Conservation (phyloP, 2,329 filamentous ascomycete species). For the Curvularia eragrostidis region DNA sequence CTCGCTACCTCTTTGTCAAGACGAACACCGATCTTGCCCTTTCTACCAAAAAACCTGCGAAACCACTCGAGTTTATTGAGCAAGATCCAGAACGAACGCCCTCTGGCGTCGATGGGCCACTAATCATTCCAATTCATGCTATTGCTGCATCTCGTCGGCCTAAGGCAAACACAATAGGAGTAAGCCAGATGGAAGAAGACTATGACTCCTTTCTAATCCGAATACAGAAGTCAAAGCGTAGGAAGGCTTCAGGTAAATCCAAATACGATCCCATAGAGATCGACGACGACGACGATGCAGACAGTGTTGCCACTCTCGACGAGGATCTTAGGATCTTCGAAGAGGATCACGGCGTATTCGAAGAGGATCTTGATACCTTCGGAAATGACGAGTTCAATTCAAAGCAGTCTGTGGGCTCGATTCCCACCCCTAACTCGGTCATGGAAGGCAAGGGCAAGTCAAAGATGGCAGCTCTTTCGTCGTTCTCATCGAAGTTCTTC, state of each 20-base stretch:
- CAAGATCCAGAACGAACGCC: conserved; percentile 55
- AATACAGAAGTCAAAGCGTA: conserved; percentile 38
- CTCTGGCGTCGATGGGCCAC: conserved; percentile 47
- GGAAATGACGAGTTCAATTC: conserved; percentile 24
- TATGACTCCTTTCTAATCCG: too few species aligned
- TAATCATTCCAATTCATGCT: conserved; percentile 62
- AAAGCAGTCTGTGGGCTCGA: conserved; percentile 17
- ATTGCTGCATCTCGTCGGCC: conserved; percentile 55
- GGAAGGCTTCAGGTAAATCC: conserved; percentile 37
- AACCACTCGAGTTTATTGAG: conserved; percentile 39
- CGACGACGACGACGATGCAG: conserved; percentile 46
- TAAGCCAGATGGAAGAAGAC: too few species aligned
- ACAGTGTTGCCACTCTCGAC: conserved; percentile 58
- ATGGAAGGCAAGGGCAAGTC: conserved; percentile 38
- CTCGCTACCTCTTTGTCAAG: conserved; percentile 78
- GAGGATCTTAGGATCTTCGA: conserved; percentile 58
- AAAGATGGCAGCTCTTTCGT: conserved; percentile 31
- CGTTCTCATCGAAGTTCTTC: conserved; percentile 28
- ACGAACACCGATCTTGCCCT: conserved; percentile 15
- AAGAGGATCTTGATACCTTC: conserved; percentile 1
- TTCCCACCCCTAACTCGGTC: conserved; percentile 37
- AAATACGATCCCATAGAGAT: conserved; percentile 49
- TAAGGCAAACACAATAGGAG: too few species aligned
- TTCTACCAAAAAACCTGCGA: too few species aligned
- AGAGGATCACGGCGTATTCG: too few species aligned